Percentiles rank a stretch among this genome's conserved stretches.
These are phyloP conservation scores for Fusarium sp. DNA, from an alignment of 2,329 filamentous ascomycete genomes.

Conservation along the genomic window DNA sequence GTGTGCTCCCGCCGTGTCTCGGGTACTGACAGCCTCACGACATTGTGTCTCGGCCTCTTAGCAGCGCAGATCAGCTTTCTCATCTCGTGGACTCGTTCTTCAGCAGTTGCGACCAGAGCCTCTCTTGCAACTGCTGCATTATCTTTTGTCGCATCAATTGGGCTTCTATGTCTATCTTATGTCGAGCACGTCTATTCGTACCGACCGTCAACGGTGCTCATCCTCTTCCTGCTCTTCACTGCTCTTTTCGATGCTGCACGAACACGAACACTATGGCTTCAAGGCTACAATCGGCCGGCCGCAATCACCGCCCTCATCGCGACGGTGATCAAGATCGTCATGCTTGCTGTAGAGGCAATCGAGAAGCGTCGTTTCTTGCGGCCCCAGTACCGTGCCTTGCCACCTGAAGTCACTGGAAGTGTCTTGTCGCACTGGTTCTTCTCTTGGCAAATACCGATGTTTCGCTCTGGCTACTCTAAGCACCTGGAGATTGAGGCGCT, in stretches of 20 bases:
- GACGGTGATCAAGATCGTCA: conserved; percentile 9
- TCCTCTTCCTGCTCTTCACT: conserved; percentile 21
- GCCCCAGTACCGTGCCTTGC: conserved; percentile 9
- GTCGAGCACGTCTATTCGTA: conserved; percentile 32
- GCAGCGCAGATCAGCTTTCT: conserved; percentile 22
- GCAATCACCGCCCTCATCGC: conserved; percentile 14
- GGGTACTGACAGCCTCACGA: conserved; percentile 16
- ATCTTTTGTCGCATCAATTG: conserved; percentile 18
- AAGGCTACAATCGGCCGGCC: conserved; percentile 13
- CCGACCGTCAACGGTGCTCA: conserved; percentile 29
- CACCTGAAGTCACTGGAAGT: conserved; percentile 10
- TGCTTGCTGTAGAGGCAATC: conserved; percentile 8
- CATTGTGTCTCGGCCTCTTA: conserved; percentile 5
- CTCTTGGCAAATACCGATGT: conserved; percentile 24
- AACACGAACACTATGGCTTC: conserved; percentile 29
- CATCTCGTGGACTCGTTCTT: conserved; percentile 11
- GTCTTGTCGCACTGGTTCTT: conserved; percentile 30
- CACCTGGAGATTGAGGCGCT: conserved; percentile 15
- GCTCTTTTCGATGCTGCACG: conserved; percentile 16
- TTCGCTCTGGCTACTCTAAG: conserved; percentile 17
- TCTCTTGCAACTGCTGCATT: conserved; percentile 19
- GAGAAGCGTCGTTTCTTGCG: conserved; percentile 25
- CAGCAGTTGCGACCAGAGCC: conserved; percentile 9
- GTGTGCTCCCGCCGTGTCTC: no score
- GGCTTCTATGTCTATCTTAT: conserved; percentile 14